Conservation (phyloP, 169 alveolate species). For the Theileria annulata region DNA sequence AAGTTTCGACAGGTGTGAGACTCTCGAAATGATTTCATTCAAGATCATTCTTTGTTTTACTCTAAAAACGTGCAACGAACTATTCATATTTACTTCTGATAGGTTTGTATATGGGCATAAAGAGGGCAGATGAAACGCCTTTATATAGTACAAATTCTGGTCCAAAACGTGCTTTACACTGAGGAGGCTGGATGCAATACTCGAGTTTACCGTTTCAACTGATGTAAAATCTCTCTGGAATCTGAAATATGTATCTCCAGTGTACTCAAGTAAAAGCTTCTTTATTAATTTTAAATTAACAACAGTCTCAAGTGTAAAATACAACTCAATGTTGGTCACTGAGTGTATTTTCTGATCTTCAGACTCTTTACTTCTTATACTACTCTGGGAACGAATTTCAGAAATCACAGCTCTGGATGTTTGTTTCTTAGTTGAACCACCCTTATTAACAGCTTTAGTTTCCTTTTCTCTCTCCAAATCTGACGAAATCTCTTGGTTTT, state of each 20-base stretch:
- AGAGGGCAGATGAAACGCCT: conserved; percentile 33
- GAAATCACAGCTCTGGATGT: no score
- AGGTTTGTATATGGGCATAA: conserved; percentile 40
- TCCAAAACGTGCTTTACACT: conserved; percentile 54
- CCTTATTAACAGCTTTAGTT: not conserved
- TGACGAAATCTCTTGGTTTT: not conserved
- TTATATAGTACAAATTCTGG: conserved; percentile 51
- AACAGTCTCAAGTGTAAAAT: not conserved
- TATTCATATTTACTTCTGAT: conserved; percentile 9
- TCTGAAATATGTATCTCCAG: not conserved
- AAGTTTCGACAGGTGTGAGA: conserved; percentile 43
- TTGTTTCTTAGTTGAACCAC: not conserved
- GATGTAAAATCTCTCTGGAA: conserved; percentile 39
- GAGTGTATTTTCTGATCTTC: not conserved
- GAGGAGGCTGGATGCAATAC: conserved; percentile 17
- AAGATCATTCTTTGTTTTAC: conserved; percentile 21
- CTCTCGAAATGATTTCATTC: conserved; percentile 33
- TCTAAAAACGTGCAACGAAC: conserved; percentile 14
- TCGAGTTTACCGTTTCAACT: conserved; percentile 17
- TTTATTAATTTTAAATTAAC: not conserved
- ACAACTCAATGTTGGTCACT: not conserved
- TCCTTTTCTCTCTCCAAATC: not conserved
- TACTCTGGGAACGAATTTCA: not conserved
- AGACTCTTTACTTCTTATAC: not conserved
- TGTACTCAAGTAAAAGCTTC: not conserved